Percentiles rank a stretch among this genome's conserved stretches.
Evolutionary conservation across 345 rosid genomes (phyloP).

Genomic region (Brassica nigra): DNA sequence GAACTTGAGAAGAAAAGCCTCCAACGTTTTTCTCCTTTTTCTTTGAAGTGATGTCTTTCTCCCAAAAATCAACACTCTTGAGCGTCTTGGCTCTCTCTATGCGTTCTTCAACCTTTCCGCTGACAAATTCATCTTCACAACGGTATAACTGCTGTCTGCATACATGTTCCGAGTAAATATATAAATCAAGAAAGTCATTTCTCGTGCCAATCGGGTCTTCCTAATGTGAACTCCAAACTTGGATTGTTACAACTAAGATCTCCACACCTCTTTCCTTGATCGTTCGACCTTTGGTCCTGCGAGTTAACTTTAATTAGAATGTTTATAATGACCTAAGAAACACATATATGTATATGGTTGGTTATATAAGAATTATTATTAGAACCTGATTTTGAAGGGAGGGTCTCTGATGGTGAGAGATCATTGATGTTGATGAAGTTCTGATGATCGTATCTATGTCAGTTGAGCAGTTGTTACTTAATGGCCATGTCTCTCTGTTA

Average conservation of each 20-base stretch:
- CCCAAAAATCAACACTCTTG: conserved; percentile 31
- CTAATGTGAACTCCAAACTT: conserved; percentile 75
- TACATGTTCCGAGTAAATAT: conserved; percentile 8
- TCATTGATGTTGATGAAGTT: conserved; percentile 39
- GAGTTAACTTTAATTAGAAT: background rate
- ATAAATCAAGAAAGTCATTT: conserved; percentile 36
- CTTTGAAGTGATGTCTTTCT: background rate
- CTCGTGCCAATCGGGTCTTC: conserved; percentile 73
- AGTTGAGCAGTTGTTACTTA: conserved; percentile 32
- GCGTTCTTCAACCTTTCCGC: conserved; percentile 11
- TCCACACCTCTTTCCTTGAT: conserved; percentile 38
- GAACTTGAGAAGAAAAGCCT: conserved; percentile 29
- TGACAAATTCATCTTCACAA: conserved; percentile 16
- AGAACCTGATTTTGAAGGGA: conserved; percentile 38
- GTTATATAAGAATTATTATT: background rate
- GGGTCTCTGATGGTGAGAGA: conserved; percentile 33
- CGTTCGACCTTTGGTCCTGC: conserved; percentile 35
- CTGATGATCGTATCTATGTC: conserved; percentile 37
- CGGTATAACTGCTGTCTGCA: conserved; percentile 20
- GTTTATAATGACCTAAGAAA: background rate
- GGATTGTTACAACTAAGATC: conserved; percentile 51
- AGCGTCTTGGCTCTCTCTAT: conserved; percentile 12
- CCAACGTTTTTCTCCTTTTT: background rate
- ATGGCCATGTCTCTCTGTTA: conserved; percentile 40
- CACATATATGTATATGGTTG: conserved; percentile 14